phyloP scores from a whole-genome alignment of 2,329 filamentous ascomycete genomes.

The Colletotrichum coccodes region DNA sequence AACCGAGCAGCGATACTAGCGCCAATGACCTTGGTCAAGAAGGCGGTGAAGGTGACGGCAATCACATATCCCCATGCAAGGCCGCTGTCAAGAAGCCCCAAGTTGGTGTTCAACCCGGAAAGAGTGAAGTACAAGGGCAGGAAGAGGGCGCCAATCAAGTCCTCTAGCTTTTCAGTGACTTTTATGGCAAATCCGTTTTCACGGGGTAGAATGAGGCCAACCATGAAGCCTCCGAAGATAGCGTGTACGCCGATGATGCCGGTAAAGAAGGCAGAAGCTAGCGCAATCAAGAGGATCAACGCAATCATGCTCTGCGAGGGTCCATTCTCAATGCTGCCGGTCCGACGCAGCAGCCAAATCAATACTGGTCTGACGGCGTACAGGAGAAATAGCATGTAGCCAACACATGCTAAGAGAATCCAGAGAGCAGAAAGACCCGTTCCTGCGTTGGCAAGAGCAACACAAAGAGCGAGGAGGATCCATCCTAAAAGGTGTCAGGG shows the following conservation, averaged over 20 bases:
- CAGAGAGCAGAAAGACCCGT: conserved; percentile 85
- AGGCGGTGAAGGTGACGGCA: conserved; percentile 83
- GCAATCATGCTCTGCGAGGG: conserved; percentile 87
- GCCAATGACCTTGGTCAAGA: conserved; percentile 85
- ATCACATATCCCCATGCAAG: conserved; percentile 92
- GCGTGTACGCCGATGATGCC: conserved; percentile 91
- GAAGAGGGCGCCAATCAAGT: conserved; percentile 85
- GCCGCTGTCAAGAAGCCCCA: conserved; percentile 84
- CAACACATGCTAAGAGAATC: conserved; percentile 80
- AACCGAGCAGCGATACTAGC: conserved; percentile 81
- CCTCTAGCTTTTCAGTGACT: conserved; percentile 92
- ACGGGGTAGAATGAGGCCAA: conserved; percentile 90
- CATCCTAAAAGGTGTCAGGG: conserved; percentile 68
- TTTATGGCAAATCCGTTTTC: conserved; percentile 92
- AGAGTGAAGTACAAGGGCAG: conserved; percentile 93
- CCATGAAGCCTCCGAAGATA: conserved; percentile 93
- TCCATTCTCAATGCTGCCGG: conserved; percentile 84
- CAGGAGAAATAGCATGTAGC: conserved; percentile 80
- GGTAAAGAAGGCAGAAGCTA: conserved; percentile 87
- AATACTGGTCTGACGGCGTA: conserved; percentile 80
- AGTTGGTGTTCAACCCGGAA: conserved; percentile 87
- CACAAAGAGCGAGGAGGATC: conserved; percentile 92
- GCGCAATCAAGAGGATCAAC: conserved; percentile 81
- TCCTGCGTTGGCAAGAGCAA: conserved; percentile 89
- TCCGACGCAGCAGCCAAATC: conserved; percentile 77